These are phyloP conservation scores for Macadamia integrifolia DNA, from an alignment of 164 flowering plant species.

Conservation along the genomic window DNA sequence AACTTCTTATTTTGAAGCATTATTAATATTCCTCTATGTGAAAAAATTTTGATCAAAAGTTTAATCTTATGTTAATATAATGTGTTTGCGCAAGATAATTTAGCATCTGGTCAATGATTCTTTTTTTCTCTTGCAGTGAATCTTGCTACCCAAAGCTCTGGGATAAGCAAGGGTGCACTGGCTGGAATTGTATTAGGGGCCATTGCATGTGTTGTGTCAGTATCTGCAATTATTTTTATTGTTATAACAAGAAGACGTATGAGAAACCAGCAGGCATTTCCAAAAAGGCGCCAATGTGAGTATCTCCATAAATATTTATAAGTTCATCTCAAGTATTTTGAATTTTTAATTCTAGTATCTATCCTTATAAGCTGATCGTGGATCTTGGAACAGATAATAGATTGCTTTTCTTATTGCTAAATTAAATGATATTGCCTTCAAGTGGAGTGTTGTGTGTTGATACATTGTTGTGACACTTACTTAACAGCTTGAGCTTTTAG, in stretches of 20 bases:
- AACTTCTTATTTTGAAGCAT: background rate
- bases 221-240: slow-evolving; percentile 49
- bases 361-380: too few species aligned
- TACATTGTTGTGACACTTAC: too few species aligned
- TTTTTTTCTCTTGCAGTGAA: slow-evolving; percentile 22
- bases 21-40: background rate
- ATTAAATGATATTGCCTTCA: too few species aligned
- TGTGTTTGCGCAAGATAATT: background rate
- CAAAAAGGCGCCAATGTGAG: slow-evolving; percentile 51
- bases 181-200: slow-evolving; percentile 56
- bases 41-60: too few species aligned
- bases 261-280: slow-evolving; percentile 21
- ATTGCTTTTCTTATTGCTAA: too few species aligned
- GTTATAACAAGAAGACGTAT: slow-evolving; percentile 31
- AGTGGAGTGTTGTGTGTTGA: too few species aligned
- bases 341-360: too few species aligned
- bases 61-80: background rate
- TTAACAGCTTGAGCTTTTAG: too few species aligned
- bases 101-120: background rate
- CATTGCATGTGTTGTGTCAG: slow-evolving; percentile 38
- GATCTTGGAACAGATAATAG: too few species aligned
- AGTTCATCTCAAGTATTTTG: too few species aligned
- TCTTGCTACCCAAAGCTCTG: slow-evolving; percentile 22
- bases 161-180: slow-evolving; percentile 54
- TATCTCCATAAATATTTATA: slow-evolving; percentile 5